A percentile compares a stretch with the other conserved stretches of the same genome.
These are phyloP conservation scores for Rhynchospora tenuis DNA, from an alignment of 176 grass and related monocot genomes.

Conservation along the genomic window DNA sequence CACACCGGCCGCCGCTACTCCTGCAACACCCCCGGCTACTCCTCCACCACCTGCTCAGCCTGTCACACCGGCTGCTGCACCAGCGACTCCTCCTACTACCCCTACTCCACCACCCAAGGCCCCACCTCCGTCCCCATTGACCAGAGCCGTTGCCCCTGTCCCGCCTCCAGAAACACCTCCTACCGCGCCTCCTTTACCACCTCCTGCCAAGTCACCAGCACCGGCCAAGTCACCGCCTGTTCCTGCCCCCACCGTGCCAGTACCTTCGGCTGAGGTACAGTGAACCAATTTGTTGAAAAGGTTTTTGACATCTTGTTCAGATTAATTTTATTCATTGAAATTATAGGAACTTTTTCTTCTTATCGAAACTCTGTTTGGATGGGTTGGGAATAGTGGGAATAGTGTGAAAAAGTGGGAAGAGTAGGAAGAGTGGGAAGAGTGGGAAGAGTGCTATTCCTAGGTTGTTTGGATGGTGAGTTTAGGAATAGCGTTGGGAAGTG, in stretches of 20 bases:
- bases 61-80: not conserved
- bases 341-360: no score
- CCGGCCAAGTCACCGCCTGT: not conserved
- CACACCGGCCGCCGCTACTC: not conserved
- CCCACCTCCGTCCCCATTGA: not conserved
- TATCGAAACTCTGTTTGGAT: no score
- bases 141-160: not conserved
- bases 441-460: no score
- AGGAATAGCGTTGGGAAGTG: no score
- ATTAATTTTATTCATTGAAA: no score
- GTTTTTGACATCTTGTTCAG: not conserved
- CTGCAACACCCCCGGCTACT: not conserved
- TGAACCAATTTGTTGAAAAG: not conserved
- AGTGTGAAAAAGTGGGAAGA: no score
- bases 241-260: not conserved
- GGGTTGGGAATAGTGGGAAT: no score
- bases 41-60: not conserved
- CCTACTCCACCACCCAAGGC: not conserved
- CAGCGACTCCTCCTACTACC: not conserved
- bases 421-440: no score
- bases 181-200: not conserved
- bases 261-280: slow-evolving; percentile 1
- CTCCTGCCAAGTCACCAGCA: not conserved
- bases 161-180: not conserved
- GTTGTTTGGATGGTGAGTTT: no score